Percentiles rank a stretch among this genome's conserved stretches.
phyloP scores from a whole-genome alignment of 1,139 yeast species.

The Debaryomyces sp. region DNA sequence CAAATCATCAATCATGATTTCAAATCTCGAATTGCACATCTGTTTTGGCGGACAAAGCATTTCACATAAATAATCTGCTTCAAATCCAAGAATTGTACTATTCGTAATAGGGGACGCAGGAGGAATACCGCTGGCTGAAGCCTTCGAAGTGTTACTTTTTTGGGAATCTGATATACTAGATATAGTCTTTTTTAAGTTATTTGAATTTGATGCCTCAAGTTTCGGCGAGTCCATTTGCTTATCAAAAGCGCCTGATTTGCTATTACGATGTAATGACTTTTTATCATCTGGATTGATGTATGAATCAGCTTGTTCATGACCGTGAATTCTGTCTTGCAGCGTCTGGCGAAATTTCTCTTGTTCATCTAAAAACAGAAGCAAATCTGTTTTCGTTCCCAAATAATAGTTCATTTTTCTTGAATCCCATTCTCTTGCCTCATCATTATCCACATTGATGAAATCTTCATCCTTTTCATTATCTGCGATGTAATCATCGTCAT shows the following conservation, averaged over 20 bases:
- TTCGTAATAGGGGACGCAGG: background rate
- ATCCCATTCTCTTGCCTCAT: constrained; percentile 33
- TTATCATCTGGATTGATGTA: background rate
- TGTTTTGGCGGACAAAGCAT: constrained; percentile 80
- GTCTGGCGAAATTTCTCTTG: constrained; percentile 31
- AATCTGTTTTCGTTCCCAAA: constrained; percentile 43
- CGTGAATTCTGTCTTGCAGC: constrained; percentile 2
- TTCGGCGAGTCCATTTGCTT: background rate
- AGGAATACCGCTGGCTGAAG: background rate
- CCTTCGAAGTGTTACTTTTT: constrained; percentile 8
- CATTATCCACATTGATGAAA: constrained; percentile 20
- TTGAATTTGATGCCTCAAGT: background rate
- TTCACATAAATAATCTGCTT: constrained; percentile 77
- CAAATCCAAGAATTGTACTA: constrained; percentile 65
- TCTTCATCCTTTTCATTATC: constrained; percentile 14
- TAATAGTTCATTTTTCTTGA: constrained; percentile 37
- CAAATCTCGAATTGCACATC: constrained; percentile 85
- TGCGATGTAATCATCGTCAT: constrained; percentile 24
- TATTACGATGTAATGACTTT: background rate
- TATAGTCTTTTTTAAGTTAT: constrained; percentile 10
- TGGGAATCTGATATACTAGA: constrained; percentile 12
- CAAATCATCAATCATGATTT: constrained; percentile 81
- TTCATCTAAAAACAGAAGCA: constrained; percentile 41
- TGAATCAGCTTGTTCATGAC: background rate
- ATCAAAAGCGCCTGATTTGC: background rate